Evolutionary conservation across 257 asterid species (phyloP).

Genomic region (Paraleonurus japonicus): DNA sequence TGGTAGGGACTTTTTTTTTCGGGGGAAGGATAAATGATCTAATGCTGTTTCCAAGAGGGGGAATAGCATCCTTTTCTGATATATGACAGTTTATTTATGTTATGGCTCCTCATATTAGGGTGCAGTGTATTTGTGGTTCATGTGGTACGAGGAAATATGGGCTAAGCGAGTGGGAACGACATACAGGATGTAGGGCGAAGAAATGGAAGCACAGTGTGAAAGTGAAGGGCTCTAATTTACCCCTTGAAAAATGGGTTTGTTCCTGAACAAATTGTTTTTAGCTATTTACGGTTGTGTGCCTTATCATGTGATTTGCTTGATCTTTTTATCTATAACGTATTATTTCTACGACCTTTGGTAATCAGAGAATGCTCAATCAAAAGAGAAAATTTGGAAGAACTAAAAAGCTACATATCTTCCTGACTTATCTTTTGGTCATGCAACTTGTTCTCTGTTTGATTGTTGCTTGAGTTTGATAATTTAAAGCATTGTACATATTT

Average conservation of each 20-base stretch:
- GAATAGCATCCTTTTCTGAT: constrained; percentile 4
- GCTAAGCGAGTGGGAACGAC: constrained; percentile 92
- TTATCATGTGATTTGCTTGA: background rate
- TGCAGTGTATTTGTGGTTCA: constrained; percentile 82
- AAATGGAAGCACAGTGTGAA: constrained; percentile 96
- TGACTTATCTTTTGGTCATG: background rate
- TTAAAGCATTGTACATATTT: constrained; percentile 7
- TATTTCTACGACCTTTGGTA: background rate
- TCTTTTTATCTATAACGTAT: background rate
- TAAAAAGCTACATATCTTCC: background rate
- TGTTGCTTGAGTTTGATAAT: constrained; percentile 13
- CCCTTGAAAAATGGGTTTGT: constrained; percentile 92
- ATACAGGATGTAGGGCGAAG: constrained; percentile 95
- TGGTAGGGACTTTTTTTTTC: background rate
- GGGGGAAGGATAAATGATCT: background rate
- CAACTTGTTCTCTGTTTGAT: background rate
- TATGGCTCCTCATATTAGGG: constrained; percentile 51
- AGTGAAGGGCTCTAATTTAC: constrained; percentile 60
- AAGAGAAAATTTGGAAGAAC: background rate
- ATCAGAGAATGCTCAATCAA: background rate
- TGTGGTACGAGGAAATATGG: constrained; percentile 72
- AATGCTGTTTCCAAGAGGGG: background rate
- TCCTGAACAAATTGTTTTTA: constrained; percentile 9
- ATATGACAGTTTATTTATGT: constrained; percentile 8
- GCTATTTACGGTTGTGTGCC: constrained; percentile 9